Percentiles rank a stretch among this genome's conserved stretches.
Evolutionary conservation across 192 early-diverging fungal species (phyloP).

Genomic region (Umbelopsis sp.): DNA sequence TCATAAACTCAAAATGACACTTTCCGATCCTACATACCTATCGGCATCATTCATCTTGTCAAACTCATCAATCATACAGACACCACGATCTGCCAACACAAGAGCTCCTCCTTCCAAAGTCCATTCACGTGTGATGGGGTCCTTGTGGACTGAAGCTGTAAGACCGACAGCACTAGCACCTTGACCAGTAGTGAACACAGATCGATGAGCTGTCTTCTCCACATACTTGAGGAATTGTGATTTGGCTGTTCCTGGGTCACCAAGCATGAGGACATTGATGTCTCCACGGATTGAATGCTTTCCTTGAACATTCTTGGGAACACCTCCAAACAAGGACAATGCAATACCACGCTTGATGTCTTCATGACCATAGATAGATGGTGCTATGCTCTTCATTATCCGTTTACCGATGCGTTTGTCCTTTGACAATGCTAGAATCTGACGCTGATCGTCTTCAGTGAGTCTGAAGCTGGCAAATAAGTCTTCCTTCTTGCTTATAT

Average conservation of each 20-base stretch:
- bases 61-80: conserved; percentile 89
- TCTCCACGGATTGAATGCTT: conserved; percentile 97
- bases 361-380: conserved; percentile 99
- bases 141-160: conserved; percentile 83
- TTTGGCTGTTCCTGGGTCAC: conserved; percentile 88
- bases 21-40: conserved; percentile 43
- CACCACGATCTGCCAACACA: conserved; percentile 85
- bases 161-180: conserved; percentile 85
- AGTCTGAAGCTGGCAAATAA: conserved; percentile 83
- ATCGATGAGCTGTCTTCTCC: conserved; percentile 82
- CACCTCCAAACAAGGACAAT: conserved; percentile 94
- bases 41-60: conserved; percentile 93
- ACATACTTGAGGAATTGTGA: conserved; percentile 87
- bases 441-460: conserved; percentile 88
- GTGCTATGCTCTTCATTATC: conserved; percentile 94
- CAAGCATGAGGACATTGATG: conserved; percentile 95
- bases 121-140: conserved; percentile 86
- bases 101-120: conserved; percentile 88
- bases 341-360: conserved; percentile 95
- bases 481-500: conserved; percentile 88
- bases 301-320: conserved; percentile 89
- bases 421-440: conserved; percentile 71
- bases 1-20: no score
- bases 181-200: conserved; percentile 86
- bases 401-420: conserved; percentile 79